Percentiles rank a stretch among this genome's conserved stretches.
Evolutionary conservation across 495 filamentous ascomycete species (phyloP).

Genomic region (Neurospora hispaniola): DNA sequence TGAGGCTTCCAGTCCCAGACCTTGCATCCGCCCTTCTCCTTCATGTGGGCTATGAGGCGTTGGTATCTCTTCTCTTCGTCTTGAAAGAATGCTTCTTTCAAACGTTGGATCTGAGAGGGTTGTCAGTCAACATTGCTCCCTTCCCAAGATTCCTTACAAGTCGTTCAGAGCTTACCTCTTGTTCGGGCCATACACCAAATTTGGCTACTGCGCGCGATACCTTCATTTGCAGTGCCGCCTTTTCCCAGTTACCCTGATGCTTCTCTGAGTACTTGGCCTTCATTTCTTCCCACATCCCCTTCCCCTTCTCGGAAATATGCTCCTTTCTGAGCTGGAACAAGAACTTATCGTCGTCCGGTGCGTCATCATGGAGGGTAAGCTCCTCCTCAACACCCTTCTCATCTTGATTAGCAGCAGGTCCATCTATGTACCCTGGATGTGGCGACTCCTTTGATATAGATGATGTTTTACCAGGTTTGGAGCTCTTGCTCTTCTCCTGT

Average conservation of each 20-base stretch:
- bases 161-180: slow-evolving; percentile 26
- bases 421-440: slow-evolving; percentile 6
- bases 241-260: slow-evolving; percentile 29
- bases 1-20: slow-evolving; percentile 29
- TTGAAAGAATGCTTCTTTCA: slow-evolving; percentile 20
- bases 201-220: slow-evolving; percentile 35
- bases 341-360: slow-evolving; percentile 36
- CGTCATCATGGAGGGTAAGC: slow-evolving; percentile 27
- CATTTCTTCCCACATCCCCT: slow-evolving; percentile 43
- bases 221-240: slow-evolving; percentile 40
- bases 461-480: slow-evolving; percentile 11
- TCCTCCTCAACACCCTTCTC: slow-evolving; percentile 14
- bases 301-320: slow-evolving; percentile 35
- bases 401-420: not conserved
- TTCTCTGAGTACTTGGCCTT: slow-evolving; percentile 33
- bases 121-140: slow-evolving; percentile 3
- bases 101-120: slow-evolving; percentile 14
- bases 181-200: slow-evolving; percentile 32
- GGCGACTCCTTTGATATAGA: slow-evolving; percentile 15
- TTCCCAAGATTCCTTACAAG: not conserved
- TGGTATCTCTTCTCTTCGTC: slow-evolving; percentile 24
- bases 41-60: slow-evolving; percentile 23
- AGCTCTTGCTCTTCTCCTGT: slow-evolving; percentile 15
- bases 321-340: slow-evolving; percentile 33
- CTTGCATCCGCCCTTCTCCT: slow-evolving; percentile 27